Conservation (phyloP, 148 eudicot genomes). For the Nepenthes gracilis region DNA sequence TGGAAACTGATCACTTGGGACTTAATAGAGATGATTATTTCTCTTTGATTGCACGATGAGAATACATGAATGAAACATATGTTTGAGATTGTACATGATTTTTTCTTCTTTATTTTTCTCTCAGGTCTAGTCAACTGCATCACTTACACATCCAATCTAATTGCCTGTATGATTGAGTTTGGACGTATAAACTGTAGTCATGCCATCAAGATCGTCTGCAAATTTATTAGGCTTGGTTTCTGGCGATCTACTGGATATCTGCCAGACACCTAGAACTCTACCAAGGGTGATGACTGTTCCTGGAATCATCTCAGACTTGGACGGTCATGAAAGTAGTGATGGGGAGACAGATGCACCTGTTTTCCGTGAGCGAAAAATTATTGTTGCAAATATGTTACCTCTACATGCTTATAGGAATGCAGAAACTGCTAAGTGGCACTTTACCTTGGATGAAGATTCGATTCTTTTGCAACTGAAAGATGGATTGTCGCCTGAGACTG, state of each 20-base stretch:
- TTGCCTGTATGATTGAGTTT: too few relatives aligned
- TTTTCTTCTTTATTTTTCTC: too few relatives aligned
- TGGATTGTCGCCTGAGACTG: constrained; percentile 47
- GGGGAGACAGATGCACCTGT: constrained; percentile 26
- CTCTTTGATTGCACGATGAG: too few relatives aligned
- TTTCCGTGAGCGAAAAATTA: constrained; percentile 39
- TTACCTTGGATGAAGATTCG: constrained; percentile 57
- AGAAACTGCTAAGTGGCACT: constrained; percentile 46
- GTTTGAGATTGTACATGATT: too few relatives aligned
- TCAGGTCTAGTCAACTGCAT: too few relatives aligned
- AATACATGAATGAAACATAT: too few relatives aligned
- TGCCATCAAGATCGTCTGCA: constrained; percentile 47
- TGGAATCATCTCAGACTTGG: constrained; percentile 49
- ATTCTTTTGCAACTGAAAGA: constrained; percentile 42
- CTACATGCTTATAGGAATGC: constrained; percentile 36
- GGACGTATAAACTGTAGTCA: constrained; percentile 1
- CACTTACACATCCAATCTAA: too few relatives aligned
- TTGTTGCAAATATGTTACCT: constrained; percentile 64
- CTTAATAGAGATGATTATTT: too few relatives aligned
- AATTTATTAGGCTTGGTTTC: constrained; percentile 44
- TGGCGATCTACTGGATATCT: constrained; percentile 40
- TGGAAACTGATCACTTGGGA: too few relatives aligned
- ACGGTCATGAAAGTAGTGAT: constrained; percentile 33
- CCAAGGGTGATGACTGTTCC: constrained; percentile 65
- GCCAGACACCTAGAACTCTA: constrained; percentile 41